A percentile compares a stretch with the other conserved stretches of the same genome.
Evolutionary conservation across 2,329 filamentous ascomycete genomes (phyloP).

Genomic region (Purpureocillium lavendulum): DNA sequence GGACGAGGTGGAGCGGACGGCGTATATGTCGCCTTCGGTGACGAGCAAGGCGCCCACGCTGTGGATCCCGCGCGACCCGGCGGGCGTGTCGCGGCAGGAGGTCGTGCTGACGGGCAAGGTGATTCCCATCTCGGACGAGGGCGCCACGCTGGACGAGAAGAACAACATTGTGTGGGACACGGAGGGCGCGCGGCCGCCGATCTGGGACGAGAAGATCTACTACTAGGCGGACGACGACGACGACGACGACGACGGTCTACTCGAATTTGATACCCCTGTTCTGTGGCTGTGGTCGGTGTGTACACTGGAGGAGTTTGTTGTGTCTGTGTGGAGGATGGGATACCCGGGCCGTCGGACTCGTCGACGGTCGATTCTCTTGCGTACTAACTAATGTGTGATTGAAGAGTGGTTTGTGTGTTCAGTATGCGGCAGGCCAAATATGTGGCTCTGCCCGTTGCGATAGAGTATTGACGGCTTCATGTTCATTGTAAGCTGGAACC

Average conservation of each 20-base stretch:
- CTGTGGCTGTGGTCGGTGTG: not conserved
- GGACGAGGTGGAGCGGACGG: constrained; percentile 52
- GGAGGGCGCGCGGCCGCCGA: constrained; percentile 31
- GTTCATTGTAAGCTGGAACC: too few relatives aligned
- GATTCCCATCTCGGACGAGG: constrained; percentile 65
- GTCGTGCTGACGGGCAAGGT: constrained; percentile 57
- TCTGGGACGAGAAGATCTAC: constrained; percentile 35
- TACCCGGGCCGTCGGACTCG: not conserved
- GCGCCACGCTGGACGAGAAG: constrained; percentile 61
- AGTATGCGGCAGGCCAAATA: too few relatives aligned
- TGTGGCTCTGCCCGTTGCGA: too few relatives aligned
- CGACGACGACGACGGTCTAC: not conserved
- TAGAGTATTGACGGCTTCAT: too few relatives aligned
- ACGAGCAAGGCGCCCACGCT: constrained; percentile 52
- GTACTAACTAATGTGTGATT: too few relatives aligned
- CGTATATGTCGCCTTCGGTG: constrained; percentile 67
- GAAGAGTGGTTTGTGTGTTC: too few relatives aligned
- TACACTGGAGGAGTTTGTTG: not conserved
- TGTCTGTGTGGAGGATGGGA: not conserved
- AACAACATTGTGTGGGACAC: constrained; percentile 33
- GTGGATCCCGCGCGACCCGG: constrained; percentile 68
- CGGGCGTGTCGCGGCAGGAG: constrained; percentile 64
- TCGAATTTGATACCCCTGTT: constrained; percentile 10
- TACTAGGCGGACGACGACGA: constrained; percentile 22
- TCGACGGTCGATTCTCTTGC: too few relatives aligned